These are phyloP conservation scores for Pseudopyrenochaeta lycopersici DNA, from an alignment of 2,329 filamentous ascomycete species.

Conservation along the genomic window DNA sequence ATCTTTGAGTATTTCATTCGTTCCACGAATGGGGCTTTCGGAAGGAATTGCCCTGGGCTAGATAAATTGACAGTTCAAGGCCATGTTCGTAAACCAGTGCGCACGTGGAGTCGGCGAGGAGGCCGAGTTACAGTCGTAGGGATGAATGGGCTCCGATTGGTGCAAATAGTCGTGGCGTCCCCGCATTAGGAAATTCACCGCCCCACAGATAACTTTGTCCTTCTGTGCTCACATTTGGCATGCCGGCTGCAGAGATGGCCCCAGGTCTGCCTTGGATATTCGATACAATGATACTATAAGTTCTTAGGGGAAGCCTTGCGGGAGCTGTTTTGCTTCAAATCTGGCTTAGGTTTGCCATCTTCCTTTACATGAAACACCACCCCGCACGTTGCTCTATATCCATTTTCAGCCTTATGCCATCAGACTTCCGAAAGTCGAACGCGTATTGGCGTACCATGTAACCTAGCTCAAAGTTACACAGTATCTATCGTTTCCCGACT, in stretches of 20 bases:
- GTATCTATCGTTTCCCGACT: background rate
- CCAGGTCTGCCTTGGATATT: background rate
- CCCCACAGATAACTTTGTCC: slow-evolving; percentile 2
- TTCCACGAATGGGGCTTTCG: background rate
- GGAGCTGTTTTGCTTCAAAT: too few species aligned
- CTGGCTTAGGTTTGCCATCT: too few species aligned
- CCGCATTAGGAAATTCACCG: slow-evolving; percentile 7
- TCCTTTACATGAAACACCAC: too few species aligned
- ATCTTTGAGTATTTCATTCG: background rate
- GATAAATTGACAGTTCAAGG: too few species aligned
- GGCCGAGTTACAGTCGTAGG: background rate
- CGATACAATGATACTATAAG: too few species aligned
- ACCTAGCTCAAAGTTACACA: too few species aligned
- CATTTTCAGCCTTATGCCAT: too few species aligned
- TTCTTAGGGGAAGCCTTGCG: too few species aligned
- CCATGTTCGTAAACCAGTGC: background rate
- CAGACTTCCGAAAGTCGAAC: too few species aligned
- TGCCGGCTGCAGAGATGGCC: background rate
- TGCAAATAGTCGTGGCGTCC: slow-evolving; percentile 6
- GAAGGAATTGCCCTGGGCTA: too few species aligned
- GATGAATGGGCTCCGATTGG: slow-evolving; percentile 15
- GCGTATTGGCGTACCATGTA: too few species aligned
- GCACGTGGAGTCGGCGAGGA: background rate
- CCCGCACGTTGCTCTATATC: too few species aligned
- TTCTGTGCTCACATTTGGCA: background rate